Evolutionary conservation across 306 rosid genomes (phyloP).

Genomic region (Parietaria judaica): DNA sequence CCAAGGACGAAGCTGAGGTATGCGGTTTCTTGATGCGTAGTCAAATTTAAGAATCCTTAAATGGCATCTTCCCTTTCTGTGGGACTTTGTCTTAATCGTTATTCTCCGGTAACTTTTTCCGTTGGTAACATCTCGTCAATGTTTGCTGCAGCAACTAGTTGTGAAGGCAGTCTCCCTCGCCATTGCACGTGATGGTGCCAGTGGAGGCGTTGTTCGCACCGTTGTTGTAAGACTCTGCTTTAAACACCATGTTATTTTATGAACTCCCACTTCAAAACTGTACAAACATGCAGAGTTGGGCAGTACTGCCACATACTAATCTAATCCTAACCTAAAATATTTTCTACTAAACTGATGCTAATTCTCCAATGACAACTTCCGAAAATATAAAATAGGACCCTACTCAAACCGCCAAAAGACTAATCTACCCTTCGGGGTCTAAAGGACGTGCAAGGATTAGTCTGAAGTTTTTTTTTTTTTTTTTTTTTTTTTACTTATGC

Average conservation of each 20-base stretch:
- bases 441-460: too few species aligned
- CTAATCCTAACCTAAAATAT: too few species aligned
- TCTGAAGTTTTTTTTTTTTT: neutral
- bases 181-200: slow-evolving; percentile 96
- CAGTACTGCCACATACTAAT: too few species aligned
- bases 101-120: neutral
- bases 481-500: too few species aligned
- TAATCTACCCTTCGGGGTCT: too few species aligned
- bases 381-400: too few species aligned
- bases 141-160: slow-evolving; percentile 55
- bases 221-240: slow-evolving; percentile 54
- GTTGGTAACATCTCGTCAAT: slow-evolving; percentile 15
- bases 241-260: too few species aligned
- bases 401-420: too few species aligned
- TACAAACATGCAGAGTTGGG: too few species aligned
- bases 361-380: too few species aligned
- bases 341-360: too few species aligned
- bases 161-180: slow-evolving; percentile 94
- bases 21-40: slow-evolving; percentile 7
- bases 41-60: slow-evolving; percentile 5
- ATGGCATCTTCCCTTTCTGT: neutral
- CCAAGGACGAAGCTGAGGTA: slow-evolving; percentile 98
- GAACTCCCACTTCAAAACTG: neutral
- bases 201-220: slow-evolving; percentile 98
- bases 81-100: neutral